A percentile compares a stretch with the other conserved stretches of the same genome.
Conservation (phyloP, 257 asterid genomes). For the Rehmannia glutinosa region DNA sequence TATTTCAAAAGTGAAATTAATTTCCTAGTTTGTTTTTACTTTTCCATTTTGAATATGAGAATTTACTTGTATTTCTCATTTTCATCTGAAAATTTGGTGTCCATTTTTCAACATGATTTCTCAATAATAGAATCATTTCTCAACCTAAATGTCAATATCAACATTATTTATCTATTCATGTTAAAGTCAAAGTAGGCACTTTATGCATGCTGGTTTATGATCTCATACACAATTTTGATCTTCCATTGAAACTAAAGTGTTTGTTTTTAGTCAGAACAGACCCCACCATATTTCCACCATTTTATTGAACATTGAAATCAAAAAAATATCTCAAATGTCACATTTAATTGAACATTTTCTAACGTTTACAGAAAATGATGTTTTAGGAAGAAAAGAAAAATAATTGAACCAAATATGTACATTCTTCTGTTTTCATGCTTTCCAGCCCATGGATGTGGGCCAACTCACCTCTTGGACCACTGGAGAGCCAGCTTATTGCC, state of each 20-base stretch:
- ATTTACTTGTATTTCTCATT: background rate
- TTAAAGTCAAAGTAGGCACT: background rate
- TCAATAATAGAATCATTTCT: background rate
- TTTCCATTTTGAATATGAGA: background rate
- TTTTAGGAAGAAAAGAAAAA: background rate
- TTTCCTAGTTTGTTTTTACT: too few relatives aligned
- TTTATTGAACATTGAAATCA: background rate
- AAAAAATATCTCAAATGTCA: background rate
- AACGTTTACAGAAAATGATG: background rate
- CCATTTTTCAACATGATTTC: too few relatives aligned
- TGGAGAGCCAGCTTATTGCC: constrained; percentile 24
- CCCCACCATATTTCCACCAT: background rate
- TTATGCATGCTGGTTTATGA: too few relatives aligned
- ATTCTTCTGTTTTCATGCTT: constrained; percentile 1
- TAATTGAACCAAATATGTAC: background rate
- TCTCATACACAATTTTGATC: too few relatives aligned
- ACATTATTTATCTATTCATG: background rate
- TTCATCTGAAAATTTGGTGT: background rate
- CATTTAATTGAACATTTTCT: too few relatives aligned
- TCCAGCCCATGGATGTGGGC: constrained; percentile 29
- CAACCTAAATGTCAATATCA: background rate
- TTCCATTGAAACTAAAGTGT: background rate
- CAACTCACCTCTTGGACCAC: background rate
- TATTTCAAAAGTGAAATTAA: too few relatives aligned
- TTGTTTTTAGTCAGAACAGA: background rate